These are phyloP conservation scores for Didymella keratinophila DNA, from an alignment of 2,329 filamentous ascomycete genomes.

Conservation along the genomic window DNA sequence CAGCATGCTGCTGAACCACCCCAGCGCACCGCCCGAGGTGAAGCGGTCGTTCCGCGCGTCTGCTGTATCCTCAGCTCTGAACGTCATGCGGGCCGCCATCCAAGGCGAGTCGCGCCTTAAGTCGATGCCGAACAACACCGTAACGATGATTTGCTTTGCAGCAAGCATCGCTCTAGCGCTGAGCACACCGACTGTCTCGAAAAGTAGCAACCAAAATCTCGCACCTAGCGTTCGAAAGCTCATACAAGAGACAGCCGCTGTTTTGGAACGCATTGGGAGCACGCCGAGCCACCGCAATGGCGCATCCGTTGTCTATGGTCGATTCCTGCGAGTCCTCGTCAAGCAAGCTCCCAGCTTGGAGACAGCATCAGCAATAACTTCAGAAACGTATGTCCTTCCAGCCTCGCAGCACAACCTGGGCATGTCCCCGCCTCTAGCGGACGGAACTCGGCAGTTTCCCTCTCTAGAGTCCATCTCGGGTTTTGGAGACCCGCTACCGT, in stretches of 20 bases:
- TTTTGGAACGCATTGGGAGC: slow-evolving; percentile 73
- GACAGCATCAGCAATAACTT: slow-evolving; percentile 9
- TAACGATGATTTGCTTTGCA: slow-evolving; percentile 80
- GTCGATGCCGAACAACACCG: slow-evolving; percentile 81
- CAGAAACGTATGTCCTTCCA: slow-evolving; percentile 24
- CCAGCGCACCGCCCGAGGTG: slow-evolving; percentile 73
- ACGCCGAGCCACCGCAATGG: slow-evolving; percentile 72
- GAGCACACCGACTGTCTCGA: slow-evolving; percentile 37
- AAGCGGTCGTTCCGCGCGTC: slow-evolving; percentile 77
- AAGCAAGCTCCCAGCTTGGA: slow-evolving; percentile 39
- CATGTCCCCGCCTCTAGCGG: slow-evolving; percentile 12
- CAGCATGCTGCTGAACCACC: slow-evolving; percentile 76
- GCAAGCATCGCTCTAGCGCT: slow-evolving; percentile 60
- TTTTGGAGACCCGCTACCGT: slow-evolving; percentile 57
- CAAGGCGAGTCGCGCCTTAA: slow-evolving; percentile 74
- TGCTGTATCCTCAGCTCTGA: slow-evolving; percentile 74
- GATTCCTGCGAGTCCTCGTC: slow-evolving; percentile 60
- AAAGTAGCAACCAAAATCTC: slow-evolving; percentile 36
- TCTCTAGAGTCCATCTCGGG: slow-evolving; percentile 27
- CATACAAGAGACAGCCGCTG: slow-evolving; percentile 71
- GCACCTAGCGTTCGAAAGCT: slow-evolving; percentile 47
- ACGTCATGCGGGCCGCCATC: slow-evolving; percentile 76
- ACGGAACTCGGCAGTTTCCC: slow-evolving; percentile 11
- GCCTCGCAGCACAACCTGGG: slow-evolving; percentile 11
- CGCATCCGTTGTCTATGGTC: slow-evolving; percentile 67